Evolutionary conservation across 768 basidiomycete genomes (phyloP).

Genomic region (Sutorius australiensis): DNA sequence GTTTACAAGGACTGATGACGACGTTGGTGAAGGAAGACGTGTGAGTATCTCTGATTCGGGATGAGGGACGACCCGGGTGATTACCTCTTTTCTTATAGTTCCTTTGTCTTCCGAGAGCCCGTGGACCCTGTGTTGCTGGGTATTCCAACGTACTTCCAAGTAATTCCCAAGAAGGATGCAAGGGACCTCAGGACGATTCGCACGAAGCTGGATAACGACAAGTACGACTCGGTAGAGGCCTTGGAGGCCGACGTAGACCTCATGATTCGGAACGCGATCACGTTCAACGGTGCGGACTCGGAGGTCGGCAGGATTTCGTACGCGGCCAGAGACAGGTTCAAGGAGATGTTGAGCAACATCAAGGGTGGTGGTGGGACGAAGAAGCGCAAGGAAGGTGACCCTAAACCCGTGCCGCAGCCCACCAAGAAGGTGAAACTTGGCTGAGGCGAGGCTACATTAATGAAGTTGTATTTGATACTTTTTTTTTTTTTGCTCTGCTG

Average conservation of each 20-base stretch:
- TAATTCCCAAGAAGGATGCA: slow-evolving; percentile 81
- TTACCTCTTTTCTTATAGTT: slow-evolving; percentile 37
- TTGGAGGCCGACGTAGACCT: slow-evolving; percentile 84
- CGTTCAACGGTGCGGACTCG: slow-evolving; percentile 81
- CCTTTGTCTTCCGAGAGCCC: slow-evolving; percentile 75
- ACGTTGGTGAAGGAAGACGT: slow-evolving; percentile 64
- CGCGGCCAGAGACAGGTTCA: slow-evolving; percentile 48
- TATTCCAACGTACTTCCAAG: slow-evolving; percentile 85
- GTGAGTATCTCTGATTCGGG: slow-evolving; percentile 36
- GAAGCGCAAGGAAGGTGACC: slow-evolving; percentile 72
- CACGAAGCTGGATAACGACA: slow-evolving; percentile 75
- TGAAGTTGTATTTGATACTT: slow-evolving; percentile 25
- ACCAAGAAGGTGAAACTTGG: slow-evolving; percentile 64
- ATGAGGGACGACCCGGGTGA: background rate
- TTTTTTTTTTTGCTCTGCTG: slow-evolving; percentile 20
- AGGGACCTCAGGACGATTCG: slow-evolving; percentile 84
- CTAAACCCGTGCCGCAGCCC: slow-evolving; percentile 55
- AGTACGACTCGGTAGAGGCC: slow-evolving; percentile 72
- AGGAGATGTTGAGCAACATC: slow-evolving; percentile 48
- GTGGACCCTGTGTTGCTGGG: slow-evolving; percentile 83
- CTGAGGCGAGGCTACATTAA: slow-evolving; percentile 37
- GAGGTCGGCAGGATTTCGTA: slow-evolving; percentile 68
- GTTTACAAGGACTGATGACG: slow-evolving; percentile 66
- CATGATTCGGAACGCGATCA: slow-evolving; percentile 85
- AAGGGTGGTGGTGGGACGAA: slow-evolving; percentile 45